These are phyloP conservation scores for Zopfochytrium polystomum DNA, from an alignment of 371 early-diverging fungal species.

Conservation along the genomic window DNA sequence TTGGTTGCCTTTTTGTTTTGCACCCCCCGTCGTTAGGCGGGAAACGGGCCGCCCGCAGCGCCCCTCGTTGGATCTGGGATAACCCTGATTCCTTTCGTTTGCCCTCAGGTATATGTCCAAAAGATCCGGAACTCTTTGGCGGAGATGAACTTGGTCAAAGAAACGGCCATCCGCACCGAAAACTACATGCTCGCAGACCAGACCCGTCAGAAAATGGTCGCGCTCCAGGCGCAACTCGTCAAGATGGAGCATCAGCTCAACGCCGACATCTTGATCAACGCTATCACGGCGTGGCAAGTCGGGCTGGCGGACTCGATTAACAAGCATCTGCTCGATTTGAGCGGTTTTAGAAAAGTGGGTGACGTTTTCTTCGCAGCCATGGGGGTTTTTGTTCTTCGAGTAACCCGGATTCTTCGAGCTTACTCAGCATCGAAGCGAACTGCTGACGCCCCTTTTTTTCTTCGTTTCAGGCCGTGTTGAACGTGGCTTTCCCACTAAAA, in stretches of 20 bases:
- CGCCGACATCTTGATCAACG: conserved; percentile 43
- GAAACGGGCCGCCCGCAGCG: background rate
- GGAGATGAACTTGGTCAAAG: conserved; percentile 39
- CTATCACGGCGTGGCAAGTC: conserved; percentile 43
- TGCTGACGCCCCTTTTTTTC: too few species aligned
- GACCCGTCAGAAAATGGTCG: conserved; percentile 38
- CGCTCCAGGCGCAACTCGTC: too few species aligned
- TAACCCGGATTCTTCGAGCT: background rate
- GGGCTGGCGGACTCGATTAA: conserved; percentile 30
- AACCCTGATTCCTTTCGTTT: background rate
- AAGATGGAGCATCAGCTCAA: conserved; percentile 50
- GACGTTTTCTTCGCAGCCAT: background rate
- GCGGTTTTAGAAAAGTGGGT: conserved; percentile 18
- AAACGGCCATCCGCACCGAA: conserved; percentile 40
- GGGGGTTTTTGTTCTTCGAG: background rate
- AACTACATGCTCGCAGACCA: conserved; percentile 46
- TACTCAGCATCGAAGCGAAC: too few species aligned
- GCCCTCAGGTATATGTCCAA: conserved; percentile 39
- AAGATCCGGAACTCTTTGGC: conserved; percentile 35
- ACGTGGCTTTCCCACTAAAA: conserved; percentile 24
- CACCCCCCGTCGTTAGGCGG: background rate
- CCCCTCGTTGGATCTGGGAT: background rate
- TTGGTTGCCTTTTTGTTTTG: background rate
- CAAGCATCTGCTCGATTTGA: conserved; percentile 21
- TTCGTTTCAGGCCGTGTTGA: conserved; percentile 17